These are phyloP conservation scores for Beta corolliflora DNA, from an alignment of 179 eudicot genomes.

Conservation along the genomic window DNA sequence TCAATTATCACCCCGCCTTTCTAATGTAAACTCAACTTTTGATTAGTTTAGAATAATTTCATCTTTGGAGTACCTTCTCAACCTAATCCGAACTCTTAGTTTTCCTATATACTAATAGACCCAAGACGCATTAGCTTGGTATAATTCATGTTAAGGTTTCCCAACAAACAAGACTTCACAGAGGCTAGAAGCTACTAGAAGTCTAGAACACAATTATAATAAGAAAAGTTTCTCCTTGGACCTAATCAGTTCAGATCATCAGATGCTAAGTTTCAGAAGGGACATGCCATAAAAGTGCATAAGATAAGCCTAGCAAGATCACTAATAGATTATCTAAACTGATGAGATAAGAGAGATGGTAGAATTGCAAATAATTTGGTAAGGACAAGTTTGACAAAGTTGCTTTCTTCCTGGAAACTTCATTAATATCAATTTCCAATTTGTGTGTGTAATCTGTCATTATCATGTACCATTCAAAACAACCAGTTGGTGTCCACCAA, in stretches of 20 bases:
- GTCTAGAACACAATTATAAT: neutral
- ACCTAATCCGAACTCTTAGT: no score
- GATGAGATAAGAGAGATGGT: no score
- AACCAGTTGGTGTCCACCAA: constrained; percentile 15
- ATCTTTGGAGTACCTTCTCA: no score
- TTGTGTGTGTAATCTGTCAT: constrained; percentile 24
- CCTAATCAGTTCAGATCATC: neutral
- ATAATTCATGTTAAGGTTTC: no score
- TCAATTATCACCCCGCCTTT: no score
- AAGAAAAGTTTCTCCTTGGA: neutral
- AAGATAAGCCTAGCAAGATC: constrained; percentile 3
- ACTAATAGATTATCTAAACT: neutral
- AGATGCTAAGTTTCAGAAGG: neutral
- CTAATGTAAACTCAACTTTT: no score
- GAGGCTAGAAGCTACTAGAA: neutral
- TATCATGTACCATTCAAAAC: constrained; percentile 13
- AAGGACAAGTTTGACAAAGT: constrained; percentile 13
- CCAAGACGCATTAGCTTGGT: no score
- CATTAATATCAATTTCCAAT: constrained; percentile 16
- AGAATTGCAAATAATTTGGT: neutral
- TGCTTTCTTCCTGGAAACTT: neutral
- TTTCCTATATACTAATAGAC: no score
- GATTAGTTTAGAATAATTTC: no score
- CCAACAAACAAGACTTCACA: neutral
- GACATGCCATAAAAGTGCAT: neutral